Base-by-base conservation (phyloP, 2,329 filamentous ascomycete genomes). In the Hypoxylon rubiginosum region DNA sequence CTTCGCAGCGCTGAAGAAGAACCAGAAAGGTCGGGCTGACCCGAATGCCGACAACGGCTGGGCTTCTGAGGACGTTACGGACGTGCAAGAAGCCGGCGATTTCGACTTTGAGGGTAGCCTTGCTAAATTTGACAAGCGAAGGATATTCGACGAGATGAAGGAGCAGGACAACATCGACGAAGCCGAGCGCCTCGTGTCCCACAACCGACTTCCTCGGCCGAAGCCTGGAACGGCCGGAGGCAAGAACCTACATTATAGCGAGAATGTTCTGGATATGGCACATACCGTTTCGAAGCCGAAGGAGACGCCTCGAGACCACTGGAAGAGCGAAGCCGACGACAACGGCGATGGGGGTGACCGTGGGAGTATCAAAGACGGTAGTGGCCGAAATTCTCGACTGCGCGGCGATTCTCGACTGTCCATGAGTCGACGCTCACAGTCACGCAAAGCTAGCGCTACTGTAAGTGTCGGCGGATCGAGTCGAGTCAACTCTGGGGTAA, bases 41-140 rank as follows among this genome's bases (percentile, higher is more conserved):
- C 66, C 62, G 11, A 72, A 70, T 43, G 79, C 79, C 8, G 87
- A 93, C 46, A 97, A 93, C 76, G 95, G 93, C 3, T 98, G 95
- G 94, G 94, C 93, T 3, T 97, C 95, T 0, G 96, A 97, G 76
- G 95, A 98, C 75, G 94, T 95, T 21, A 97, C 93, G 0, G 96
- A 98, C 76, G 92, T 96, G 21, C 92, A 95, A 79, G 95, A 97
- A 76, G 88, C 96, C 84, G 93, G 92, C 10, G 96, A 98, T 66
- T 98, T 98, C 73, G 95, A 98, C 78, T 98, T 98, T 74, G 90
- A 92, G 73, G 90, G 89, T 58, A 94, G 94, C 70, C 84, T 98
- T 32, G 94, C 93, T 50, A 97, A 97, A 75, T 98, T 98, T 73
- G 94, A 98, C 82, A 98, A 98, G 82, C 89, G 91, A 60, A 90